Conservation (phyloP, 31 red algal genomes). For the Porphyra umbilicalis region DNA sequence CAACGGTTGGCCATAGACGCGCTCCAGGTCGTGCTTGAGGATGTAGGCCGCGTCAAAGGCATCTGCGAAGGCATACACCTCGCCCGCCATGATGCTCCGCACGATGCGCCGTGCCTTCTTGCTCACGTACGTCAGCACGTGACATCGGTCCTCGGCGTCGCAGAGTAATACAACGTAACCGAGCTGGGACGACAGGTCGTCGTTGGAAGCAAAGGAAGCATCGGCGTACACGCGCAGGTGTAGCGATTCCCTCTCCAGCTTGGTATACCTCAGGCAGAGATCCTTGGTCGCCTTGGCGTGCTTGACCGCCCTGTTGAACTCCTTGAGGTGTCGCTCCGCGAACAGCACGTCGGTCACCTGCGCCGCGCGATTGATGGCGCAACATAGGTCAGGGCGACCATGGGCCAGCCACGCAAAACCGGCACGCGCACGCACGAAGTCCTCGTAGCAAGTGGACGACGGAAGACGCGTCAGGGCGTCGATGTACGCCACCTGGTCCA, state of each 20-base stretch:
- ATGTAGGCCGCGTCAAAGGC: slow-evolving; percentile 8
- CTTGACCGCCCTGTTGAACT: not conserved
- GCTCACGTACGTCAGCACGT: slow-evolving; percentile 3
- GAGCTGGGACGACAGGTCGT: slow-evolving; percentile 19
- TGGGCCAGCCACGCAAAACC: not conserved
- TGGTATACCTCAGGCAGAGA: not conserved
- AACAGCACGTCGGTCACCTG: slow-evolving; percentile 7
- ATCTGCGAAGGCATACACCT: slow-evolving; percentile 18
- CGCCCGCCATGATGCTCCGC: slow-evolving; percentile 8
- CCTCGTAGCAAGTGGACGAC: not conserved
- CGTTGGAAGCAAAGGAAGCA: slow-evolving; percentile 17
- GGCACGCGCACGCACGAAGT: not conserved
- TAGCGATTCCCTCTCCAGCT: not conserved
- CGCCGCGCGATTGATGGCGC: not conserved
- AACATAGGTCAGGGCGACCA: not conserved
- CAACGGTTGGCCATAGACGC: not conserved
- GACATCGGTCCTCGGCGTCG: slow-evolving; percentile 7
- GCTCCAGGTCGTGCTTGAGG: slow-evolving; percentile 3
- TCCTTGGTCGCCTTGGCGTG: not conserved
- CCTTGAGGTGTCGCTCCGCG: not conserved
- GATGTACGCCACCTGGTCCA: too few relatives aligned
- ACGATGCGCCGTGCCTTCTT: slow-evolving; percentile 7
- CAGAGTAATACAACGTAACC: slow-evolving; percentile 12
- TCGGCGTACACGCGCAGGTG: slow-evolving; percentile 7
- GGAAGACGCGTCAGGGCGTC: too few relatives aligned